Evolutionary conservation across 2,329 filamentous ascomycete species (phyloP).

Genomic region (Colletotrichum sp.): DNA sequence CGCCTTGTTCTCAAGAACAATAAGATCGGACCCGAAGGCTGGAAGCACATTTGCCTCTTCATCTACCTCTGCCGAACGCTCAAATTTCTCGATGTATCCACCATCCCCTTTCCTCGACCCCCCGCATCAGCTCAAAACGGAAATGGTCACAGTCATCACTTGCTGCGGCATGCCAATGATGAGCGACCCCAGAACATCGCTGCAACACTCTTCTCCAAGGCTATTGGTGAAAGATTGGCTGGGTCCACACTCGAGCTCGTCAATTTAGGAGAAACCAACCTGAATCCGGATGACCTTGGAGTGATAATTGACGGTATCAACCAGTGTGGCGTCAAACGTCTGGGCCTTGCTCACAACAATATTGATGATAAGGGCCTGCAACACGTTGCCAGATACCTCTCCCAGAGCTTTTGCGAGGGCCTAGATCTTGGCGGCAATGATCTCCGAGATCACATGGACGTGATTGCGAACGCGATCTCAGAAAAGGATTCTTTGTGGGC

Average conservation of each 20-base stretch:
- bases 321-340: conserved; percentile 75
- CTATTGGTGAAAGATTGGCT: conserved; percentile 77
- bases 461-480: conserved; percentile 56
- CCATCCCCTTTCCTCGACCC: conserved; percentile 73
- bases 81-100: conserved; percentile 85
- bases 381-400: conserved; percentile 78
- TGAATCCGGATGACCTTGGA: conserved; percentile 73
- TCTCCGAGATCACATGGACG: conserved; percentile 58
- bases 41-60: conserved; percentile 90
- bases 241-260: conserved; percentile 81
- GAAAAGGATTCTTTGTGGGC: conserved; percentile 72
- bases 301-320: conserved; percentile 83
- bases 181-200: conserved; percentile 40
- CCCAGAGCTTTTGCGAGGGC: conserved; percentile 80
- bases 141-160: conserved; percentile 27
- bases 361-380: conserved; percentile 76
- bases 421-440: conserved; percentile 91
- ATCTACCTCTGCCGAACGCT: conserved; percentile 88
- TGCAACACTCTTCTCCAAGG: conserved; percentile 67
- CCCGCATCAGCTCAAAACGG: conserved; percentile 22
- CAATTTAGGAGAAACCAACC: conserved; percentile 79
- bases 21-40: conserved; percentile 84
- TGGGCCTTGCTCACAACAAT: conserved; percentile 84
- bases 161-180: conserved; percentile 32
- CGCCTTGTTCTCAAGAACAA: conserved; percentile 91